Conservation (phyloP, 164 flowering plant species). For the Stephania cephalantha region DNA sequence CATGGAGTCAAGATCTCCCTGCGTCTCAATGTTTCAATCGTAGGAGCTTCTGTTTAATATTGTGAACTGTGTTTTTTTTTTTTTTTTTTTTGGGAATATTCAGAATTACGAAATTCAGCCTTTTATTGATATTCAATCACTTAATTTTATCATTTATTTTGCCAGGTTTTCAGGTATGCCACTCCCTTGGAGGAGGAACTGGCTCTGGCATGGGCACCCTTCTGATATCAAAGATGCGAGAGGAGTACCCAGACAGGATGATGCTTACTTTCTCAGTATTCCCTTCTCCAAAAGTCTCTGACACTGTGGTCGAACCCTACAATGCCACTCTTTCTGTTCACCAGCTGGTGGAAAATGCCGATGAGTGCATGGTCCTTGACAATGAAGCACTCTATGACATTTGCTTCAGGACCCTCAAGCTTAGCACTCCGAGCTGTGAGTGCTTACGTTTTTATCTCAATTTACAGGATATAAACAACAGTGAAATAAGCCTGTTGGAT, state of each 20-base stretch:
- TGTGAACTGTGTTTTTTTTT: too few species aligned
- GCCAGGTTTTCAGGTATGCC: conserved; percentile 81
- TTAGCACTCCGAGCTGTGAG: conserved; percentile 84
- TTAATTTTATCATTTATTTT: not conserved
- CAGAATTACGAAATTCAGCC: not conserved
- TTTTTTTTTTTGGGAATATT: too few species aligned
- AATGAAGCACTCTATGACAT: conserved; percentile 82
- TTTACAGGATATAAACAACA: not conserved
- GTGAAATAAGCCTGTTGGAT: not conserved
- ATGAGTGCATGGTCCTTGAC: conserved; percentile 86
- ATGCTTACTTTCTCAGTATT: conserved; percentile 39
- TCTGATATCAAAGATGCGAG: conserved; percentile 71
- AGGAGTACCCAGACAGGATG: conserved; percentile 33
- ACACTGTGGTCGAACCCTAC: conserved; percentile 86
- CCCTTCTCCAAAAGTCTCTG: conserved; percentile 84
- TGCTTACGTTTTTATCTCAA: not conserved
- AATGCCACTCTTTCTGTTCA: conserved; percentile 87
- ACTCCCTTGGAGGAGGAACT: conserved; percentile 84
- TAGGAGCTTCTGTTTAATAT: too few species aligned
- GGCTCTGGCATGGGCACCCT: conserved; percentile 90
- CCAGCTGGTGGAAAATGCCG: conserved; percentile 80
- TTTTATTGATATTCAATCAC: not conserved
- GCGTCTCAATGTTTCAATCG: not conserved
- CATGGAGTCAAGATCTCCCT: not conserved
- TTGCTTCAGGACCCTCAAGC: conserved; percentile 75